Evolutionary conservation across 1,284 basidiomycete species (phyloP).

Genomic region (Phellinidium pouzarii): DNA sequence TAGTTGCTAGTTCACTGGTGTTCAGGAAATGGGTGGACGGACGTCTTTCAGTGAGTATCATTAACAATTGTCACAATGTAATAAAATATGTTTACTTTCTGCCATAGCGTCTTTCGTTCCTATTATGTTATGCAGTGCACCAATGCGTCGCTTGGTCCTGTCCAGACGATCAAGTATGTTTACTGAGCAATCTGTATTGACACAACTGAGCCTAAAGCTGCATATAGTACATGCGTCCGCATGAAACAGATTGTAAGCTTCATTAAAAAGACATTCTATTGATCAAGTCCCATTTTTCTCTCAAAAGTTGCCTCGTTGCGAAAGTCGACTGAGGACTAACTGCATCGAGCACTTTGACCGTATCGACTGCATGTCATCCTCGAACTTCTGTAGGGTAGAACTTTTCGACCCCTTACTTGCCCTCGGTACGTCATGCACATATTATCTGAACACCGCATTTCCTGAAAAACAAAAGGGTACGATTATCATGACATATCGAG

Average conservation of each 20-base stretch:
- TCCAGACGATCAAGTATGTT: slow-evolving; percentile 4
- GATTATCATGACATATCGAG: slow-evolving; percentile 62
- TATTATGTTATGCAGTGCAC: slow-evolving; percentile 13
- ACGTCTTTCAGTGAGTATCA: slow-evolving; percentile 31
- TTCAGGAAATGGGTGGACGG: slow-evolving; percentile 51
- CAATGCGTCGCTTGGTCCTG: not conserved
- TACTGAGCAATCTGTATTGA: not conserved
- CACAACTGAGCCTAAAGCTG: not conserved
- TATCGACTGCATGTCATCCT: slow-evolving; percentile 23
- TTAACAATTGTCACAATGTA: slow-evolving; percentile 11
- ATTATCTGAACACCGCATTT: not conserved
- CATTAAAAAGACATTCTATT: slow-evolving; percentile 11
- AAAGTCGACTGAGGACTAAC: slow-evolving; percentile 35
- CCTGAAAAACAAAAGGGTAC: slow-evolving; percentile 34
- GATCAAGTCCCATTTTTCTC: not conserved
- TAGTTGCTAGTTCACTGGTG: not conserved
- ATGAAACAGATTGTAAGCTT: slow-evolving; percentile 38
- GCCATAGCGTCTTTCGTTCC: slow-evolving; percentile 3
- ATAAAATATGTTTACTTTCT: not conserved
- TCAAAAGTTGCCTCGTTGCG: slow-evolving; percentile 39
- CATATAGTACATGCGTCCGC: slow-evolving; percentile 32
- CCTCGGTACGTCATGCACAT: slow-evolving; percentile 18
- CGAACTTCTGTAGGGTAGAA: slow-evolving; percentile 21
- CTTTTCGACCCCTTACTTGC: slow-evolving; percentile 21
- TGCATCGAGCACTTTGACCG: slow-evolving; percentile 25